Evolutionary conservation across 192 early-diverging fungal genomes (phyloP), one percentile per base, ranked within the genome.

Genomic region (Spizellomyces sp.): DNA sequence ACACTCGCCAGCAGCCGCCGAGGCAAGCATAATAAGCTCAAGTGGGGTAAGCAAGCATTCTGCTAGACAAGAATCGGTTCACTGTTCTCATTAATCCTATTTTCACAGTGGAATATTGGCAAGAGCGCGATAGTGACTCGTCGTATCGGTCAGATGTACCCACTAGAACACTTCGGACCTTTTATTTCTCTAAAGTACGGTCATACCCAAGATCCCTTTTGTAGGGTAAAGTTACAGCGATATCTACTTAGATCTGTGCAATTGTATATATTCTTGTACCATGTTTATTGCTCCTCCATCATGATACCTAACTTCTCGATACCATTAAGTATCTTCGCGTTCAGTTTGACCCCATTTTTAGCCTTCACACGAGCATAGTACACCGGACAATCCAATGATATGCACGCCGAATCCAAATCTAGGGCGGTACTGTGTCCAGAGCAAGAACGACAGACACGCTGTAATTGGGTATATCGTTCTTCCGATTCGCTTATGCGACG

Each of bases 301-400:
- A 36, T 36, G 27, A 36, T 36, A 36, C 27, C 27, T 36, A 36
- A 36, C 3, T 36, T 36, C 27, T 36, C 27, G 1, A 36, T 36
- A 36, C 27, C 27, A 36, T 36, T 36, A 36, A 36, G 27, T 36
- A 36, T 36, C 27, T 36, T 36, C 3, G 27, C 27, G 27, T 36
- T 36, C 27, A 36, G 27, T 36, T 36, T 54, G 12, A 57, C 71
- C n/a, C 57, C 64, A 48, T 80, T 22, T n/a, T 45, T 50, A 8
- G 80, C 74, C 65, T 80, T 72, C 27, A 47, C 15, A 6, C 79
- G 48, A 10, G 61, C 76, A 76, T 75, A 90, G 43, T 80, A 84
- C 6, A 88, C 77, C 8, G 81, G 79, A 64, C 89, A 90, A 55
- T 90, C 89, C 14, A 90, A 66, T 17, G 88, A 90, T 42, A 76